These are phyloP conservation scores for Margaritispora aquatica DNA, from an alignment of 495 filamentous ascomycete genomes.

Conservation along the genomic window DNA sequence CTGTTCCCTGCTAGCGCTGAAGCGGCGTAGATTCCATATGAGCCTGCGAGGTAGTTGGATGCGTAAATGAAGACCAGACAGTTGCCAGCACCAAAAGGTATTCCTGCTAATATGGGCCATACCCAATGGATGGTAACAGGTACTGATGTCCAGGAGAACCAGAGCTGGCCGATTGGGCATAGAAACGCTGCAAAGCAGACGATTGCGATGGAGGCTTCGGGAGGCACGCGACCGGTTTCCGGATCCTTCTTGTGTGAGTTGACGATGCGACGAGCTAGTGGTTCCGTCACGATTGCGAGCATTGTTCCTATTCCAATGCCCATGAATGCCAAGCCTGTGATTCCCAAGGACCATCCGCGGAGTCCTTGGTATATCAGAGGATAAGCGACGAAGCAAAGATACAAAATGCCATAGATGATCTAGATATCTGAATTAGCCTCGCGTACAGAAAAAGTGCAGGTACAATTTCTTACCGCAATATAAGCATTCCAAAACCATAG, in stretches of 20 bases:
- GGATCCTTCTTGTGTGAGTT: constrained; percentile 63
- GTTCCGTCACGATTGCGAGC: constrained; percentile 59
- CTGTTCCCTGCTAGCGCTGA: constrained; percentile 73
- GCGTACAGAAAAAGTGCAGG: neutral
- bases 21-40: constrained; percentile 74
- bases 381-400: constrained; percentile 79
- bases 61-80: constrained; percentile 74
- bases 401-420: constrained; percentile 64
- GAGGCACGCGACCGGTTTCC: constrained; percentile 55
- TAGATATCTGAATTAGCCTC: neutral
- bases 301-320: constrained; percentile 76
- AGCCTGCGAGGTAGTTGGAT: constrained; percentile 67
- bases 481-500: constrained; percentile 78
- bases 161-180: constrained; percentile 65
- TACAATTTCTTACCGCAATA: constrained; percentile 38
- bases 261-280: constrained; percentile 66
- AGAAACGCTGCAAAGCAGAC: constrained; percentile 65
- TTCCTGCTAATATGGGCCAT: constrained; percentile 64
- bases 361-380: constrained; percentile 69
- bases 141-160: constrained; percentile 76
- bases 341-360: constrained; percentile 68
- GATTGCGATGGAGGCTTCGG: constrained; percentile 69
- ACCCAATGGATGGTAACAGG: constrained; percentile 69
- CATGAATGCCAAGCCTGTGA: constrained; percentile 70
- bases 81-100: constrained; percentile 77